Base-by-base conservation (phyloP, 2,329 filamentous ascomycete genomes). In the Emydomyces testavorans region DNA sequence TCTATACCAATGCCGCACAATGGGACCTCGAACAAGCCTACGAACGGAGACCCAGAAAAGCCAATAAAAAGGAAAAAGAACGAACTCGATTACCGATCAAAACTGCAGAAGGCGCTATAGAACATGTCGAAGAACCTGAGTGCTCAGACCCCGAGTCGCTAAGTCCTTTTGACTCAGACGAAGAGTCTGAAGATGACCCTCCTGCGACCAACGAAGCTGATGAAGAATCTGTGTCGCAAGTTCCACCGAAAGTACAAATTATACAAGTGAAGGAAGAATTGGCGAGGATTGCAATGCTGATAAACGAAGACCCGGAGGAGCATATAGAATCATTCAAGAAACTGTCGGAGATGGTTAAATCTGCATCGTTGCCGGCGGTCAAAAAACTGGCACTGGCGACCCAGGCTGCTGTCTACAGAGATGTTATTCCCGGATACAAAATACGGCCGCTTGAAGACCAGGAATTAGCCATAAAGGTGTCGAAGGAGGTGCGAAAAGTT, bases 11-110 rank as follows among this genome's bases (percentile, higher is more conserved):
- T 59, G 86, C 84, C 4, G 75, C 85, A 50, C 82, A 80, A 66
- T 96, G 90, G 88, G 80, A 94, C 60, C 75, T 94, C 41, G 92
- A 94, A 70, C 84, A 94, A 62, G 83, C 86, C 64, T 96, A 95
- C 71, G 88, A 94, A 65, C 77, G 77, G 52, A 79, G 80, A 56
- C 80, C 84, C 39, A 77, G 85, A 57, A 92, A 92, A 64, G 82
- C 79, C 60, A 82, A 79, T 60, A 86, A 83, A 65, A 85, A 87
- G 63, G 75, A 77, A 49, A 77, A 80, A 57, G 84, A 89, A 61
- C 82, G 71, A 61, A 86, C 78, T 31, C 78, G 82, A 57, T 72
- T 98, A 29, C 89, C 89, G 0, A 87, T 95, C 54, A 93, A 92
- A 67, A 93, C 86, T 0, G 75, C 79, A 0, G 84, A 90, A 55